Conservation (phyloP, 177 flowering plant species). For the Vitis hybrid region DNA sequence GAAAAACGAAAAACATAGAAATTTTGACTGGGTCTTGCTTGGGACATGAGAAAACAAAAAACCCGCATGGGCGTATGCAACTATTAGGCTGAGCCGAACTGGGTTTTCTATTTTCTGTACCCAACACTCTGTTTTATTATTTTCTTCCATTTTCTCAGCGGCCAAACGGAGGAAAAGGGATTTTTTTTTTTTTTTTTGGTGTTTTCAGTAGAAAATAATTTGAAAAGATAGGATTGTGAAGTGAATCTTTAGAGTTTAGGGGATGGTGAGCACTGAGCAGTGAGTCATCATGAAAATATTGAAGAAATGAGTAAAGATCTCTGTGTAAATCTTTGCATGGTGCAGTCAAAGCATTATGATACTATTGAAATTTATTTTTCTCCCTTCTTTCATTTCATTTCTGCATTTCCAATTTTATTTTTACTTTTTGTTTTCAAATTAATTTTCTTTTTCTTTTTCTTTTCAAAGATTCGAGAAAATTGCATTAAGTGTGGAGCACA, state of each 20-base stretch:
- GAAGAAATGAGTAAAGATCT: slow-evolving; percentile 14
- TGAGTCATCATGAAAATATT: slow-evolving; percentile 24
- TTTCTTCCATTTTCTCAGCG: too few species aligned
- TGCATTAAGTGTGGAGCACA: too few species aligned
- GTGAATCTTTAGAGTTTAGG: too few species aligned
- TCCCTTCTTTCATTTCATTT: background rate
- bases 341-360: slow-evolving; percentile 1
- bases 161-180: background rate
- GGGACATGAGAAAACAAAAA: too few species aligned
- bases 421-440: background rate
- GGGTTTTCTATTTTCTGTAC: too few species aligned
- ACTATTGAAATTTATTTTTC: background rate
- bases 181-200: background rate
- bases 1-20: background rate
- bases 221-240: background rate
- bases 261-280: slow-evolving; percentile 2
- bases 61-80: too few species aligned
- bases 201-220: background rate
- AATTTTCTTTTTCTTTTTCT: background rate
- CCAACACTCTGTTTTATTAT: too few species aligned
- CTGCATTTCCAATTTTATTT: background rate
- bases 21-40: too few species aligned
- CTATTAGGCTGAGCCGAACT: too few species aligned
- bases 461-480: background rate
- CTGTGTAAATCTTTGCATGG: background rate